Conservation (phyloP, 1,284 basidiomycete species). For the Baeospora myosura region DNA sequence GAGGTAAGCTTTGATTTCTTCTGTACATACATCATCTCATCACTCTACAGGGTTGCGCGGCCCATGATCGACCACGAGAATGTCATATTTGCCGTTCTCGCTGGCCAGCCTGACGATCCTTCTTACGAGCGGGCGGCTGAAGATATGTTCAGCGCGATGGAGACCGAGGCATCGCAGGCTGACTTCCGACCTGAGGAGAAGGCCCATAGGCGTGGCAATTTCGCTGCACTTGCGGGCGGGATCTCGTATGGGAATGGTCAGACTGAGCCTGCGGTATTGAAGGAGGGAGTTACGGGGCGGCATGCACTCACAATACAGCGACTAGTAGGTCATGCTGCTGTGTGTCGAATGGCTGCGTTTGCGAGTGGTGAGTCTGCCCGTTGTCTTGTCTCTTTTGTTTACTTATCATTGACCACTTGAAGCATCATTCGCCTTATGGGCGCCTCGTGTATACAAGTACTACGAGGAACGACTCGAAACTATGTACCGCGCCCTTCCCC, state of each 20-base stretch:
- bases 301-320: background rate
- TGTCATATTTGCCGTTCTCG: conserved; percentile 1
- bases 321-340: background rate
- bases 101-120: background rate
- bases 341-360: background rate
- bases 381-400: background rate
- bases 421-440: background rate
- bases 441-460: background rate
- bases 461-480: background rate
- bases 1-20: background rate
- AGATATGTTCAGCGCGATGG: background rate
- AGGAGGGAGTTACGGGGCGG: background rate
- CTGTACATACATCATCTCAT: background rate
- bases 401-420: too few relatives aligned
- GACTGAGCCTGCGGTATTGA: background rate
- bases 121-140: background rate
- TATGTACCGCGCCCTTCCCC: background rate
- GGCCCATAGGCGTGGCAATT: background rate
- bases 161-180: background rate
- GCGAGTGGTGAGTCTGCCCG: background rate
- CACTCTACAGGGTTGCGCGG: background rate
- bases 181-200: background rate
- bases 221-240: background rate
- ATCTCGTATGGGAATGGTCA: background rate
- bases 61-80: conserved; percentile 2